These are phyloP conservation scores for Blumeria graminis DNA, from an alignment of 2,329 filamentous ascomycete species.

Conservation along the genomic window DNA sequence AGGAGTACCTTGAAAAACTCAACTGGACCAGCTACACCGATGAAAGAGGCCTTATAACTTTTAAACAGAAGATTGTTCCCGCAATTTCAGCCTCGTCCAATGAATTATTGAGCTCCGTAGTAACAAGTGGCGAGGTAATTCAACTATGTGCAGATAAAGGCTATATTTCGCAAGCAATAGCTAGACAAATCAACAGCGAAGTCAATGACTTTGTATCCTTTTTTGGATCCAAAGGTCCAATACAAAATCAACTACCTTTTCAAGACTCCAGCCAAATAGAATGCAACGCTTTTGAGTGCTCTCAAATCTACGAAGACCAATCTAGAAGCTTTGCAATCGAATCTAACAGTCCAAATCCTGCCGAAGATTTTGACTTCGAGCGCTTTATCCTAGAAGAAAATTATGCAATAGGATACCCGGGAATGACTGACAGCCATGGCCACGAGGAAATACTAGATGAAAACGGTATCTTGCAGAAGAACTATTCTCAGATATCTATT, in stretches of 20 bases:
- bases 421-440: too few species aligned
- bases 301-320: not conserved
- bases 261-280: not conserved
- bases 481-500: too few species aligned
- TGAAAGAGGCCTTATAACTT: conserved; percentile 3
- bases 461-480: too few species aligned
- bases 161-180: conserved; percentile 4
- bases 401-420: too few species aligned
- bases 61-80: conserved; percentile 6
- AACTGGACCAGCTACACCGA: conserved; percentile 6
- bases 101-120: conserved; percentile 5
- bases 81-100: conserved; percentile 5
- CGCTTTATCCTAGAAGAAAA: not conserved
- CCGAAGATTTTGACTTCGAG: not conserved
- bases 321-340: not conserved
- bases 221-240: not conserved
- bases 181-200: not conserved
- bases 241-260: not conserved
- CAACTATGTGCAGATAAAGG: conserved; percentile 6
- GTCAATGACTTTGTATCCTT: not conserved
- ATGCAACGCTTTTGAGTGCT: not conserved
- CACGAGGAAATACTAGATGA: too few species aligned
- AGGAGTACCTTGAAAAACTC: conserved; percentile 7
- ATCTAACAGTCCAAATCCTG: not conserved
- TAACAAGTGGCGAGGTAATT: conserved; percentile 9